Conservation (phyloP, 2,329 filamentous ascomycete genomes). For the Pseudogymnoascus sp. region DNA sequence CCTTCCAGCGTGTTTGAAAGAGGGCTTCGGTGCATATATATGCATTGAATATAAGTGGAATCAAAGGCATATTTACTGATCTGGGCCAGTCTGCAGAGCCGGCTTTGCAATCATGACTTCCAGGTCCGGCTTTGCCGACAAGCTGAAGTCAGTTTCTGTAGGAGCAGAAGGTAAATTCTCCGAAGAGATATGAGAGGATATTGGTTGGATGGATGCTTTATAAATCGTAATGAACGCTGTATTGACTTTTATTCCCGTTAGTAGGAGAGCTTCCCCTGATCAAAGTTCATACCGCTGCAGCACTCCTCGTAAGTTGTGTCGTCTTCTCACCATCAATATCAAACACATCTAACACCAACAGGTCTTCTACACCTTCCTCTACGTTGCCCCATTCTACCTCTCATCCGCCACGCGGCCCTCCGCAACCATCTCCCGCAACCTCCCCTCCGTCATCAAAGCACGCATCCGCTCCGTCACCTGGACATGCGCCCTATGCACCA, state of each 20-base stretch:
- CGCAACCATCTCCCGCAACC: conserved; percentile 70
- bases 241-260: background rate
- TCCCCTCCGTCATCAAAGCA: conserved; percentile 79
- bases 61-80: background rate
- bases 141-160: background rate
- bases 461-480: conserved; percentile 72
- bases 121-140: background rate
- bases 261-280: background rate
- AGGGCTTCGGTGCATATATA: background rate
- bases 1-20: background rate
- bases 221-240: background rate
- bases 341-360: conserved; percentile 26
- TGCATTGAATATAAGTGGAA: background rate
- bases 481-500: conserved; percentile 62
- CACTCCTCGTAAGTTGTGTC: conserved; percentile 9
- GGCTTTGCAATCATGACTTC: background rate
- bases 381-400: conserved; percentile 86
- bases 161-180: background rate
- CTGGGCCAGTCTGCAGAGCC: background rate
- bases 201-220: background rate
- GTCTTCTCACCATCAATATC: background rate
- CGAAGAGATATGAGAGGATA: background rate
- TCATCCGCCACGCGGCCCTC: conserved; percentile 73
- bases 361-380: conserved; percentile 78
- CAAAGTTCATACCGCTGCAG: background rate